These are phyloP conservation scores for Zymoseptoria passerinii DNA, from an alignment of 2,329 filamentous ascomycete genomes.

Conservation along the genomic window DNA sequence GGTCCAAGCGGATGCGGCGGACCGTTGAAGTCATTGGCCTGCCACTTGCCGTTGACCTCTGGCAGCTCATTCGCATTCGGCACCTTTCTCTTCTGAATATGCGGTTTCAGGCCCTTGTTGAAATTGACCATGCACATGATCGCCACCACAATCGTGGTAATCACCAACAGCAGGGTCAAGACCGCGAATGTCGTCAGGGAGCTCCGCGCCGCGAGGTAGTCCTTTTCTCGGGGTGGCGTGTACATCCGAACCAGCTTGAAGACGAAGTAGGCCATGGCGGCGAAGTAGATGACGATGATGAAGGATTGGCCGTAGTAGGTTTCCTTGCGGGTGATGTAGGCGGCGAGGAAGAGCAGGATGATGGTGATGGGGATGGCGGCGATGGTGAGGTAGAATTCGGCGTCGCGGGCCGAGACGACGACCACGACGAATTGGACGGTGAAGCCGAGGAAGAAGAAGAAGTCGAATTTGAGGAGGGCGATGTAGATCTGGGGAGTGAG, in stretches of 20 bases:
- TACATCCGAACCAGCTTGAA: conserved; percentile 99
- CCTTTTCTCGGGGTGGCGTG: conserved; percentile 38
- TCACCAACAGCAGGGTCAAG: conserved; percentile 79
- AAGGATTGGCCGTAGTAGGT: conserved; percentile 66
- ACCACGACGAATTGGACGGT: conserved; percentile 98
- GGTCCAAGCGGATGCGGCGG: conserved; percentile 25
- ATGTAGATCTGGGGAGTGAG: conserved; percentile 70
- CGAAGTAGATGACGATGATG: conserved; percentile 78
- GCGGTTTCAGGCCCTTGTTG: conserved; percentile 76
- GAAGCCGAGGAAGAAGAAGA: conserved; percentile 99
- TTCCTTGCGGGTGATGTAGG: conserved; percentile 76
- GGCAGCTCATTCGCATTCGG: conserved; percentile 13
- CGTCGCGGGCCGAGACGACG: conserved; percentile 56
- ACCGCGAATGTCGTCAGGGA: conserved; percentile 90
- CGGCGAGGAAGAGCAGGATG: conserved; percentile 73
- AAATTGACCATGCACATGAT: conserved; percentile 87
- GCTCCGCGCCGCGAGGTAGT: conserved; percentile 71
- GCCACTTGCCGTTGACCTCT: conserved; percentile 13
- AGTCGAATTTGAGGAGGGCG: conserved; percentile 94
- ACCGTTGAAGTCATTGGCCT: conserved; percentile 14
- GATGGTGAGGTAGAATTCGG: conserved; percentile 79
- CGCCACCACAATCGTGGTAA: conserved; percentile 81
- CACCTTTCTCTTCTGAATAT: conserved; percentile 49
- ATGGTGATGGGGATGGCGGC: conserved; percentile 89
- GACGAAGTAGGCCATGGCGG: conserved; percentile 85